Evolutionary conservation across 371 early-diverging fungal species (phyloP).

Genomic region (Syncephalastrum racemosum): DNA sequence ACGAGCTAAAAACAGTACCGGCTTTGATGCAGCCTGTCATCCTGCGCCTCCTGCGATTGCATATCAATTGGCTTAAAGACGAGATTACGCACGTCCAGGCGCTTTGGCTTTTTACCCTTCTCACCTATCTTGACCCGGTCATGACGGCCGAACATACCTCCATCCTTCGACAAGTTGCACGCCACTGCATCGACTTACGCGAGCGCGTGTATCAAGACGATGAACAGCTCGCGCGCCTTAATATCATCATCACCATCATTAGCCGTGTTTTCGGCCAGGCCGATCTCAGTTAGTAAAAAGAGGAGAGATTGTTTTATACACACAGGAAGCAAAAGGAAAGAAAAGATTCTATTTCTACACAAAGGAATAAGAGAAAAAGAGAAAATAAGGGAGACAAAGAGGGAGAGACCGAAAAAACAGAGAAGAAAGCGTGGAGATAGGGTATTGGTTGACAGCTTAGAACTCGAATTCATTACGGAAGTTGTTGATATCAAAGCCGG

Average conservation of each 20-base stretch:
- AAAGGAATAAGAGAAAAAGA: neutral
- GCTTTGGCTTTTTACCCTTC: slow-evolving; percentile 30
- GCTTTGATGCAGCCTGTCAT: slow-evolving; percentile 6
- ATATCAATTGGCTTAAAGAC: slow-evolving; percentile 33
- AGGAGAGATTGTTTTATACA: neutral
- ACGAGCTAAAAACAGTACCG: too few species aligned
- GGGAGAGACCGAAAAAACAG: neutral
- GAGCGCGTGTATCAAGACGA: slow-evolving; percentile 4
- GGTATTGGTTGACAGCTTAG: slow-evolving; percentile 19
- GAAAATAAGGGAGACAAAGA: slow-evolving; percentile 5
- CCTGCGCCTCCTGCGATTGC: slow-evolving; percentile 21
- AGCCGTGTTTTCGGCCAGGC: slow-evolving; percentile 36
- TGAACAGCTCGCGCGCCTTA: slow-evolving; percentile 24
- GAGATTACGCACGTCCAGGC: slow-evolving; percentile 20
- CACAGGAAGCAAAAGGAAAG: neutral
- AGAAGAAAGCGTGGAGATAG: neutral
- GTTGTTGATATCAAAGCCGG: slow-evolving; percentile 60
- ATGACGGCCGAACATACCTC: slow-evolving; percentile 35
- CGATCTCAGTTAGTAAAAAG: slow-evolving; percentile 22
- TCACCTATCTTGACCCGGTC: slow-evolving; percentile 45
- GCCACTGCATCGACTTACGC: slow-evolving; percentile 35
- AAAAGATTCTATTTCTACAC: slow-evolving; percentile 1
- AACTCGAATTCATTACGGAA: slow-evolving; percentile 66
- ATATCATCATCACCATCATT: slow-evolving; percentile 43
- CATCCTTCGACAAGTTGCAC: slow-evolving; percentile 30